A percentile compares a stretch with the other conserved stretches of the same genome.
phyloP scores from a whole-genome alignment of 2,329 filamentous ascomycete species.

The Blumeriella jaapii region DNA sequence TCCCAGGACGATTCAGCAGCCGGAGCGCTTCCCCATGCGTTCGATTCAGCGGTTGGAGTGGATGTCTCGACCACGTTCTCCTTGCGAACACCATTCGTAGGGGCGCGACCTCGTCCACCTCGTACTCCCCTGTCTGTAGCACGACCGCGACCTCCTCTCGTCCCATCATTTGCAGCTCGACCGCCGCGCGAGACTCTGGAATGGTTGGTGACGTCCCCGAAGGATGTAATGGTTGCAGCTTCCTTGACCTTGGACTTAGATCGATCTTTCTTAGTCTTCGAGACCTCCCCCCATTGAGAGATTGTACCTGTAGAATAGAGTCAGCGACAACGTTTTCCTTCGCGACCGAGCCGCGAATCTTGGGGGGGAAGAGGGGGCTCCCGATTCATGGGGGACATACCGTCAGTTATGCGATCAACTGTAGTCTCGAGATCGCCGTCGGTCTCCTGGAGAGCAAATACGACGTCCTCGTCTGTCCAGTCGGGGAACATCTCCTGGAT shows the following conservation, averaged over 20 bases:
- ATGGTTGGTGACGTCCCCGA: conserved; percentile 36
- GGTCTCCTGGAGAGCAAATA: conserved; percentile 85
- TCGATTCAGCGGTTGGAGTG: conserved; percentile 59
- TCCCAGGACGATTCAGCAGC: conserved; percentile 30
- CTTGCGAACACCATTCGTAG: conserved; percentile 53
- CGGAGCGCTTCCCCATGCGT: conserved; percentile 44
- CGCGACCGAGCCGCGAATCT: too few relatives aligned
- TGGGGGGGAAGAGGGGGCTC: neutral
- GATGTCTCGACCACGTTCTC: conserved; percentile 43
- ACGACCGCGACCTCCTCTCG: conserved; percentile 48
- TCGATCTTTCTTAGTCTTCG: conserved; percentile 66
- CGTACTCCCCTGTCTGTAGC: conserved; percentile 47
- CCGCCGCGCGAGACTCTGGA: conserved; percentile 46
- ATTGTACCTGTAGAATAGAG: conserved; percentile 47
- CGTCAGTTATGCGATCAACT: conserved; percentile 70
- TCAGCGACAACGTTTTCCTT: conserved; percentile 3
- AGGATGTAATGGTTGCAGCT: conserved; percentile 34
- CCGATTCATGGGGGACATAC: conserved; percentile 34
- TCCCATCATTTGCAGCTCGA: conserved; percentile 45
- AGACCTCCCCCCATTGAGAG: conserved; percentile 76
- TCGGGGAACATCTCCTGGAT: conserved; percentile 90
- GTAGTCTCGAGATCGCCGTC: conserved; percentile 66
- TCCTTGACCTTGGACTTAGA: conserved; percentile 60
- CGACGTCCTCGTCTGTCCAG: conserved; percentile 91
- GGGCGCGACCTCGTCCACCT: conserved; percentile 43